Evolutionary conservation across 495 filamentous ascomycete genomes (phyloP), one percentile per base, ranked within the genome.

Genomic region (Immersiella caudata): DNA sequence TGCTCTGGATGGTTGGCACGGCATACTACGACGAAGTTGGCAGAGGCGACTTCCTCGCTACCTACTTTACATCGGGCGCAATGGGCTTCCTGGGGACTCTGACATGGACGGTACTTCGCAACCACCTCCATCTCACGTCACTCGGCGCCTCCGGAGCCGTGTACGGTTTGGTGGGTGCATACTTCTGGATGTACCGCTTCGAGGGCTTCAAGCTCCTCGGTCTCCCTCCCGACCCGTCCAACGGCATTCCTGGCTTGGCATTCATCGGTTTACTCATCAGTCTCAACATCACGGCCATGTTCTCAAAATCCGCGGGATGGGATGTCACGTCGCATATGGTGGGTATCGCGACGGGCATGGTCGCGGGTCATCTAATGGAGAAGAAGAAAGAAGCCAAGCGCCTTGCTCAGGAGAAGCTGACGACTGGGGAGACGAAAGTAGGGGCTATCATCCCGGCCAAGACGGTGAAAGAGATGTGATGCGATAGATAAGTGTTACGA

Each of bases 11-110:
- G 68, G 67, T 85, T 25, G 85, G 83, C 40, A 79, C 78, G 12
- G 77, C 78, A 0, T 70, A 95, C 16, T 92, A 97, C 80, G 93
- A 97, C 71, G 89, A 97, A 62, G 85, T 97, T 62, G 94, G 93
- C 50, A 86, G 94, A 21, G 93, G 90, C 49, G 86, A 88, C 67
- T 97, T 97, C 78, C 80, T 99, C 4, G 88, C 89, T 8, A 80
- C 96, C 6, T 96, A 93, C 76, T 70, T 96, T 46, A 78, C 86
- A 0, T 81, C 86, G 3, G 94, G 92, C 50, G 84, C 85, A 0
- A 25, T 92, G 14, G 89, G 88, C 33, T 89, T 88, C 51, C 85
- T 92, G 66, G 75, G 81, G 2, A 89, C 87, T 25, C 79, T 97
- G 59, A 71, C 82, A 12, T 76, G 75, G 33, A 82, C 86, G 59